These are phyloP conservation scores for Plantago rigida DNA, from an alignment of 305 asterid species.

Conservation along the genomic window DNA sequence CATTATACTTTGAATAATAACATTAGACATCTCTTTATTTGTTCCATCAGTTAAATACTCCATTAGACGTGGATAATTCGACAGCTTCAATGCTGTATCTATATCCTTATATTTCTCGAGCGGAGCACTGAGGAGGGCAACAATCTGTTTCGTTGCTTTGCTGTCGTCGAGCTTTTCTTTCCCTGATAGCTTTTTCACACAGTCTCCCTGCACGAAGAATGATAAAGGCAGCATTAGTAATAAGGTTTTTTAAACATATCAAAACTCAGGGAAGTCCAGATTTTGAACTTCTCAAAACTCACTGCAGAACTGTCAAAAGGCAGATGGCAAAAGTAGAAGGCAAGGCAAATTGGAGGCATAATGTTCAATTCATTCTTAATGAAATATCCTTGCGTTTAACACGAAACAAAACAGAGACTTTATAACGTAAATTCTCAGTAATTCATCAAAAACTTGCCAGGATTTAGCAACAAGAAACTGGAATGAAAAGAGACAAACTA, in stretches of 20 bases:
- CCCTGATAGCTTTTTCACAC: slow-evolving; percentile 69
- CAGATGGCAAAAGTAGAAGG: neutral
- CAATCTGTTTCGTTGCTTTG: slow-evolving; percentile 81
- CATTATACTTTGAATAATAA: slow-evolving; percentile 76
- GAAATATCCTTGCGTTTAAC: slow-evolving; percentile 1
- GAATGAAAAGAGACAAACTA: slow-evolving; percentile 4
- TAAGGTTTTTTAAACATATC: slow-evolving; percentile 6
- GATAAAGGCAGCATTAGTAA: slow-evolving; percentile 20
- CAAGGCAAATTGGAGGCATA: neutral
- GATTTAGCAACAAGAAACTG: slow-evolving; percentile 7
- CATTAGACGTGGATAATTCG: slow-evolving; percentile 79
- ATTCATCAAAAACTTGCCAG: slow-evolving; percentile 5
- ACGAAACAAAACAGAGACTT: slow-evolving; percentile 2
- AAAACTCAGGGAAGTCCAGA: neutral
- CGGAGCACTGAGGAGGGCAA: slow-evolving; percentile 95
- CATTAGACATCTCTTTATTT: slow-evolving; percentile 87
- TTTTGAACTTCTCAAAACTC: no score
- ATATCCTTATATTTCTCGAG: slow-evolving; percentile 85
- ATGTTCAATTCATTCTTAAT: neutral
- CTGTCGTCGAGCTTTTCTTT: slow-evolving; percentile 73
- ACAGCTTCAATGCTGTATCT: slow-evolving; percentile 78
- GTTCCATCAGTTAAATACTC: slow-evolving; percentile 70
- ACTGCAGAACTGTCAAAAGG: no score
- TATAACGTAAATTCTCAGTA: neutral
- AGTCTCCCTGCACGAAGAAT: slow-evolving; percentile 70